Base-by-base conservation (phyloP, 179 eudicot species). In the Corrigiola litoralis region DNA sequence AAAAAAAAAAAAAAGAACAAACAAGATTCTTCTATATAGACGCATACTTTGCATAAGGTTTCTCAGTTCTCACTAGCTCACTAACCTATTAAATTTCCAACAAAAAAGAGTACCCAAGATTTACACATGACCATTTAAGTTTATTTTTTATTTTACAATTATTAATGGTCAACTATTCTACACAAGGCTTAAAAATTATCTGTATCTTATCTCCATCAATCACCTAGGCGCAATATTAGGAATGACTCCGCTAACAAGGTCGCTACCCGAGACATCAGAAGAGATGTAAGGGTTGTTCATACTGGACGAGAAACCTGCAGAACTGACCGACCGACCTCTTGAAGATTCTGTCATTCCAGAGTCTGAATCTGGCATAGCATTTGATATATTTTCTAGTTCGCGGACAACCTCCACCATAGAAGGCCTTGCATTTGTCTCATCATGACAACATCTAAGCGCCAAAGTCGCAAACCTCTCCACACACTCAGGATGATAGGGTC, bases 391-490 rank as follows among this genome's bases (percentile, higher is more conserved):
- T 65, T 88, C 96, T 0, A 88, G 82, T 57, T 86, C 92, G 20
- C 90, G 68, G 17, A 86, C 96, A 45, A 86, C 81, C 55, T 88
- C 88, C 29, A 79, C 63, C 86, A 88, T 88, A 1, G 82, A 69
- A 11, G 96, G 92, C 45, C 96, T 71, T 47, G 61, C 68, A 11
- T 79, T 82, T 41, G 88, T 80, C 61, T 86, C 83, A 2, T 84
- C 92, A 31, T 68, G 86, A 71, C 89, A 86, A 63, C 96, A 88
- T 63, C 73, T 73, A 13, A 88, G 81, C 33, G 86, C 88, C 69
- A 88, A 74, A 60, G 21, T 67, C 51, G 81, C 54, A 67, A 88
- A 88, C 71, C 64, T 79, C 67, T 70, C 77, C 57, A 82, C 81
- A 32, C 82, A 75, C 60, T 86, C 96, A 1, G 89, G 63, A 27